Evolutionary conservation across 2,329 filamentous ascomycete species (phyloP), one percentile per base, ranked within the genome.

Genomic region (Claviceps sp.): DNA sequence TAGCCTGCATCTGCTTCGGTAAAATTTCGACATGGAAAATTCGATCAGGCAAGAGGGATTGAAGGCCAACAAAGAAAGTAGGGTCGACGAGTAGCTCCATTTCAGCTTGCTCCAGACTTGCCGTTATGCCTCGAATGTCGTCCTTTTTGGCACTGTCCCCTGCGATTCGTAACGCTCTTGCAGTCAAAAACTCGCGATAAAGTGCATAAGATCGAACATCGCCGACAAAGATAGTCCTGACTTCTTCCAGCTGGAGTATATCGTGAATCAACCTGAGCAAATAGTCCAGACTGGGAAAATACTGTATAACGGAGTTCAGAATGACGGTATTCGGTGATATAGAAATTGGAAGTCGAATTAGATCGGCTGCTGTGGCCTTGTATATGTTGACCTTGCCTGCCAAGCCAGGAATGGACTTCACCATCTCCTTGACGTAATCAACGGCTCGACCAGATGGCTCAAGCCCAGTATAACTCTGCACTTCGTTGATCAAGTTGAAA

Each of bases 231-330:
- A 62, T 7, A 0, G 49, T 38, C 18, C 43, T 11, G 14, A 38
- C 37, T 7, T 48, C 49, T 37, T 47, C 13, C 9, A 47, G 37
- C 5, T 8, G 46, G n/a, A 48, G 40, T 16, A 55, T 6, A 26
- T 53, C 52, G 2, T 59, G 20, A 0, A 62, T 42, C 0, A 60
- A 52, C 3, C 54, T 48, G 0, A 50, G 20, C 1, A 64, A n/a
- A n/a, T 64, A 64, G 1, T 59, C 56, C 16, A 52, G 55, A 8
- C 49, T 60, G 6, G 62, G 62, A 37, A 64, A 64, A 37, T 64
- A 63, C 18, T 64, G 62, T 0, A 53, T 56, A 0, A 63, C 62
- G 0, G 62, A 64, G 47, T 64, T 64, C 34, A 65, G 9, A 4
- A 65, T 48, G 5, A 61, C 59, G 1, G 62, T 43, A 1, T 57